Evolutionary conservation across 345 rosid species (phyloP).

Genomic region (Orychophragmus violaceus): DNA sequence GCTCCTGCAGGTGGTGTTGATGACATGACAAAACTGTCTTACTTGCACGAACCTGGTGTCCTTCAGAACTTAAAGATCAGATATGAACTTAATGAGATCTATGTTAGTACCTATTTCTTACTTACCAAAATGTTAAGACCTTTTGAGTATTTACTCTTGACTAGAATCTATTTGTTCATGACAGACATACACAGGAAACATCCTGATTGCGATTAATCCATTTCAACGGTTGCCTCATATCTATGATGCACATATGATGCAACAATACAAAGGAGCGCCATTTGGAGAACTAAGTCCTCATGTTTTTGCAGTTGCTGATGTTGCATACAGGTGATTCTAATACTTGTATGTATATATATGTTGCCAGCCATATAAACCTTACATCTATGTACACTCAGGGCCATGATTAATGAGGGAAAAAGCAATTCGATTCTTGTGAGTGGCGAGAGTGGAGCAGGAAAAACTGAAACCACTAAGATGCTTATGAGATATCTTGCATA

Average conservation of each 20-base stretch:
- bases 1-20: background rate
- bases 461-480: slow-evolving; percentile 7
- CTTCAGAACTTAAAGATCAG: background rate
- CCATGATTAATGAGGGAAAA: background rate
- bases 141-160: background rate
- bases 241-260: background rate
- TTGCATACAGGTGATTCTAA: background rate
- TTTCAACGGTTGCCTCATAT: background rate
- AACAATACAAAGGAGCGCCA: background rate
- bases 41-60: slow-evolving; percentile 2
- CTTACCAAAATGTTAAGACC: background rate
- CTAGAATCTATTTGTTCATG: background rate
- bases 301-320: background rate
- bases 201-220: background rate
- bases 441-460: slow-evolving; percentile 8
- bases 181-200: slow-evolving; percentile 1
- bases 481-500: background rate
- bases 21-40: slow-evolving; percentile 10
- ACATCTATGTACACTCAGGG: background rate
- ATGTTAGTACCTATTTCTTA: background rate
- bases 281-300: background rate
- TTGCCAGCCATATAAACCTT: background rate
- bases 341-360: background rate
- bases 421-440: slow-evolving; percentile 5
- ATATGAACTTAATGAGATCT: background rate